Percentiles rank a stretch among this genome's conserved stretches.
These are phyloP conservation scores for Mycosphaerella arachidis DNA, from an alignment of 2,329 filamentous ascomycete species.

Conservation along the genomic window DNA sequence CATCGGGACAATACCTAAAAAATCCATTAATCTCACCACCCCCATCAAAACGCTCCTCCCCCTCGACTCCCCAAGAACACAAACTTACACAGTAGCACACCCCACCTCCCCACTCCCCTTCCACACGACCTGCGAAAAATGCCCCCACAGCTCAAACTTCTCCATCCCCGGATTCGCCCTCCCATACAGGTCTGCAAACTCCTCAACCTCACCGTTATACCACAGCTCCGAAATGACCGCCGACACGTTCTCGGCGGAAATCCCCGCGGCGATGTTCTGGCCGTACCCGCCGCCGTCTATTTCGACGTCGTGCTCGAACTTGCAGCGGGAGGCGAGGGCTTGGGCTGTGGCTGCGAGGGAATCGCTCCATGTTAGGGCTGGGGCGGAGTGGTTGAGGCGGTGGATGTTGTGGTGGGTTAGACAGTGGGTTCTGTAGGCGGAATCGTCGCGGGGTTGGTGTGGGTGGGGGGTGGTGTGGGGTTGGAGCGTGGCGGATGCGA, in stretches of 20 bases:
- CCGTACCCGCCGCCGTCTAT: slow-evolving; percentile 65
- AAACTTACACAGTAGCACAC: slow-evolving; percentile 47
- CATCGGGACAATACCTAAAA: slow-evolving; percentile 45
- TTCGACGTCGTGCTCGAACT: slow-evolving; percentile 66
- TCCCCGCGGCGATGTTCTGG: slow-evolving; percentile 81
- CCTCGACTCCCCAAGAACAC: too few relatives aligned
- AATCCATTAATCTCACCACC: too few relatives aligned
- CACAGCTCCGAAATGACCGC: slow-evolving; percentile 71
- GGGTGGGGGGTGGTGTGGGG: not conserved
- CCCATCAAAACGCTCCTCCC: too few relatives aligned
- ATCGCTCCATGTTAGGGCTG: slow-evolving; percentile 52
- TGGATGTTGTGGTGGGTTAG: not conserved
- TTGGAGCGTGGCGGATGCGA: not conserved
- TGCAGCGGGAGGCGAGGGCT: slow-evolving; percentile 60
- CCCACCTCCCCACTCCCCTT: slow-evolving; percentile 56
- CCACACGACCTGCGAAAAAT: slow-evolving; percentile 72
- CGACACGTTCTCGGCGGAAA: slow-evolving; percentile 51
- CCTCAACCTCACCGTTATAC: slow-evolving; percentile 74
- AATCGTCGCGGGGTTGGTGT: not conserved
- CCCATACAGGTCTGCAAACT: slow-evolving; percentile 38
- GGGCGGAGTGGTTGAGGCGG: not conserved
- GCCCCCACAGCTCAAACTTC: slow-evolving; percentile 63
- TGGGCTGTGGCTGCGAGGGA: slow-evolving; percentile 60
- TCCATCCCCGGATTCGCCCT: slow-evolving; percentile 52
- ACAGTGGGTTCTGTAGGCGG: not conserved